phyloP scores from a whole-genome alignment of 1,284 basidiomycete species.

The Athelia sp. region DNA sequence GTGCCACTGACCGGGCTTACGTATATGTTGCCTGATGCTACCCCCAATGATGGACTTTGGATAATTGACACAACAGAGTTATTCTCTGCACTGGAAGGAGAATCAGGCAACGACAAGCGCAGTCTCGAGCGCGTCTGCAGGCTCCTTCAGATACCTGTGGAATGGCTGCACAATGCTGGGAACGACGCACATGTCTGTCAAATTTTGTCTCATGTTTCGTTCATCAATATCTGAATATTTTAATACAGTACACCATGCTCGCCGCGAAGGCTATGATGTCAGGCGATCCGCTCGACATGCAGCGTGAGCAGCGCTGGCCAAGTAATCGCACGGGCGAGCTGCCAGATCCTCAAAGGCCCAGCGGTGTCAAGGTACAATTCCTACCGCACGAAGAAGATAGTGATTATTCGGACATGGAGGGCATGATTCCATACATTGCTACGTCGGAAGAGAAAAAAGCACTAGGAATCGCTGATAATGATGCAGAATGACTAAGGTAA shows the following conservation, averaged over 20 bases:
- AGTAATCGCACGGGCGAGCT: conserved; percentile 36
- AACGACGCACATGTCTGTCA: conserved; percentile 72
- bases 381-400: conserved; percentile 55
- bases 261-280: conserved; percentile 63
- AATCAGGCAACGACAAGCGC: conserved; percentile 42
- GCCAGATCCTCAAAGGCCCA: conserved; percentile 7
- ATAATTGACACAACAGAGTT: conserved; percentile 71
- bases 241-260: conserved; percentile 60
- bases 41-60: conserved; percentile 50
- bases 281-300: conserved; percentile 63
- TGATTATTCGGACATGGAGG: conserved; percentile 55
- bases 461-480: not conserved
- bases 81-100: conserved; percentile 66
- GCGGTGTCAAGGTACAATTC: conserved; percentile 52
- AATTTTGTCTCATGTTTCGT: not conserved
- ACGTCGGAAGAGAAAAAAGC: not conserved
- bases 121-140: conserved; percentile 55
- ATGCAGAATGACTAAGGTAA: not conserved
- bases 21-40: conserved; percentile 49
- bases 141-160: conserved; percentile 51
- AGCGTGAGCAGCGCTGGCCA: conserved; percentile 74
- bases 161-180: conserved; percentile 75
- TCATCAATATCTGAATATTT: not conserved
- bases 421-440: conserved; percentile 23
- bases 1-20: conserved; percentile 49